Evolutionary conservation across 2,329 filamentous ascomycete genomes (phyloP).

Genomic region (Grosmannia huntii): DNA sequence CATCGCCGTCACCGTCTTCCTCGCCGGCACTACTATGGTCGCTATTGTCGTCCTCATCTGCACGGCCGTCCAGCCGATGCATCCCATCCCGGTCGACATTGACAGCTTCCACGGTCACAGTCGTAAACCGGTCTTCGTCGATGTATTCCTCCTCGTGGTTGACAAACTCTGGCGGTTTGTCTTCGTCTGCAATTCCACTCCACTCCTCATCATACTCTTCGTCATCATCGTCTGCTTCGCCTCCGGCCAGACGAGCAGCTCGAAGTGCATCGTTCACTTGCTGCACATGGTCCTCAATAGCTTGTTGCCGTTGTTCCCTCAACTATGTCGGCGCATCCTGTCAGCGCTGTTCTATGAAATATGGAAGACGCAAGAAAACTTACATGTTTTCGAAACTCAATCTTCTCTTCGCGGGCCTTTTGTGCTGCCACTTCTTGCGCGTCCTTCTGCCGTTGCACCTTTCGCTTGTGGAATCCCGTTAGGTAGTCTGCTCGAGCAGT

Average conservation of each 20-base stretch:
- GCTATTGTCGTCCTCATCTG: conserved; percentile 11
- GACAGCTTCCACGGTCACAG: conserved; percentile 85
- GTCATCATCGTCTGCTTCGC: conserved; percentile 30
- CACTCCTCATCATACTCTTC: conserved; percentile 39
- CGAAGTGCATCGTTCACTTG: conserved; percentile 60
- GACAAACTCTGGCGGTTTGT: conserved; percentile 31
- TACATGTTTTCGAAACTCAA: conserved; percentile 60
- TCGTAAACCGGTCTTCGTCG: conserved; percentile 92
- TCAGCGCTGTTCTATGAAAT: neutral
- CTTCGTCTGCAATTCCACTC: conserved; percentile 48
- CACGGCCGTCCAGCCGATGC: conserved; percentile 30
- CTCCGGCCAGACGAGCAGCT: conserved; percentile 39
- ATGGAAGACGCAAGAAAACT: neutral
- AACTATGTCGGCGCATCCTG: conserved; percentile 39
- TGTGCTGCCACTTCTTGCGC: conserved; percentile 73
- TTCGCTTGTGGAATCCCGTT: conserved; percentile 95
- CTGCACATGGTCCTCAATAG: conserved; percentile 71
- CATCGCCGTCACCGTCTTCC: conserved; percentile 20
- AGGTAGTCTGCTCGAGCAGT: conserved; percentile 73
- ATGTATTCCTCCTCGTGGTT: conserved; percentile 89
- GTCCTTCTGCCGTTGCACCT: conserved; percentile 69
- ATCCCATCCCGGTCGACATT: conserved; percentile 65
- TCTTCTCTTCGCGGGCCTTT: conserved; percentile 63
- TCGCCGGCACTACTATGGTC: neutral
- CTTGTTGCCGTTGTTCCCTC: conserved; percentile 67